Evolutionary conservation across 2,329 filamentous ascomycete species (phyloP).

Genomic region (Pseudohalonectria lignicola): DNA sequence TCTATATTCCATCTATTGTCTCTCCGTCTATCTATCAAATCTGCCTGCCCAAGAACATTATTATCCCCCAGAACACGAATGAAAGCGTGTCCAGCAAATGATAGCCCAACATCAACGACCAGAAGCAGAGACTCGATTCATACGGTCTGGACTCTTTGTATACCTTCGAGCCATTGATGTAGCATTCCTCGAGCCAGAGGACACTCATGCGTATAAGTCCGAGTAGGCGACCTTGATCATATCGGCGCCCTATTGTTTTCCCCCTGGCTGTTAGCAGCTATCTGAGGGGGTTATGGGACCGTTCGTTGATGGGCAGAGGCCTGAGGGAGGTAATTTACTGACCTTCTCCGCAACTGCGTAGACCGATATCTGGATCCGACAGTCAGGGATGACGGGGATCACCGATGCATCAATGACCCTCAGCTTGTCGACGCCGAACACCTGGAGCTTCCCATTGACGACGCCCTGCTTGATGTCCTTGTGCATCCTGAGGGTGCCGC

Average conservation of each 20-base stretch:
- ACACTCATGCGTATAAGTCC: constrained; percentile 19
- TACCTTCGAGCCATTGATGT: no score
- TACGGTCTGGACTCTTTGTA: no score
- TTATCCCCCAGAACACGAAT: no score
- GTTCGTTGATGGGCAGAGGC: not conserved
- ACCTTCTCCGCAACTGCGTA: constrained; percentile 49
- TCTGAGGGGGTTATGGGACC: constrained; percentile 1
- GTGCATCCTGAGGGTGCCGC: constrained; percentile 41
- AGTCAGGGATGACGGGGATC: constrained; percentile 44
- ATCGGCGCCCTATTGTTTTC: constrained; percentile 22
- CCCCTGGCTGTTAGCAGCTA: not conserved
- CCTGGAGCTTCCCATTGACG: constrained; percentile 36
- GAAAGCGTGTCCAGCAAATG: no score
- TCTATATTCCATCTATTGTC: no score
- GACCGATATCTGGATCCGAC: constrained; percentile 48
- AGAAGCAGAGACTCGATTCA: no score
- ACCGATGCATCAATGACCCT: constrained; percentile 45
- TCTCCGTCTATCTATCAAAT: no score
- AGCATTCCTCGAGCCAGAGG: no score
- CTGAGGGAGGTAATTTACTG: not conserved
- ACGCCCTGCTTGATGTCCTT: constrained; percentile 39
- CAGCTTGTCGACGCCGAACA: constrained; percentile 41
- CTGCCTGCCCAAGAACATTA: no score
- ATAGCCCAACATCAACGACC: no score
- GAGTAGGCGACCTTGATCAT: constrained; percentile 30